Evolutionary conservation across 2,329 filamentous ascomycete genomes (phyloP).

Genomic region (Colletotrichum aenigma): DNA sequence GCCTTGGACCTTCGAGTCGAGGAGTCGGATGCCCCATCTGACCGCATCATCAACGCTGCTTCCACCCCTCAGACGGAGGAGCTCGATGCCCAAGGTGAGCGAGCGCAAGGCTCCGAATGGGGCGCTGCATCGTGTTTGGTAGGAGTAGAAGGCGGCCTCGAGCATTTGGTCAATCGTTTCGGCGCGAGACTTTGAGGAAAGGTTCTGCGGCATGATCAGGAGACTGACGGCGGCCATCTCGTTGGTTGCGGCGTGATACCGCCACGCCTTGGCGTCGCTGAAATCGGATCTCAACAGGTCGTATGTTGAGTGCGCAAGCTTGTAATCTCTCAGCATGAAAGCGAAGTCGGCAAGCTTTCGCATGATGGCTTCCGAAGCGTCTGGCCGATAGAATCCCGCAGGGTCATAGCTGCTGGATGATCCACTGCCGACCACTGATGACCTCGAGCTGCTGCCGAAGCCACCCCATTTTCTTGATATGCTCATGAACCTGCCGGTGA

Average conservation of each 20-base stretch:
- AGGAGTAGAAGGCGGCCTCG: constrained; percentile 90
- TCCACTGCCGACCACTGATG: constrained; percentile 58
- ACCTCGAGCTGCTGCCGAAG: constrained; percentile 73
- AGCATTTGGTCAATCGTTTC: constrained; percentile 88
- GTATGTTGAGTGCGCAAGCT: constrained; percentile 88
- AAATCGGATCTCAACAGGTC: constrained; percentile 90
- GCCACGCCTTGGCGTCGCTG: constrained; percentile 95
- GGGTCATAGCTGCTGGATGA: constrained; percentile 72
- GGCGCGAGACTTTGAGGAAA: constrained; percentile 75
- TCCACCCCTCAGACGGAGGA: constrained; percentile 80
- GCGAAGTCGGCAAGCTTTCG: constrained; percentile 93
- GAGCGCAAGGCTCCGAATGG: constrained; percentile 83
- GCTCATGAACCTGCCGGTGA: constrained; percentile 93
- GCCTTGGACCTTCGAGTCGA: constrained; percentile 80
- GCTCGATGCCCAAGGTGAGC: constrained; percentile 77
- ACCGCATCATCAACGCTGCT: constrained; percentile 85
- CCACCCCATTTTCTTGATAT: constrained; percentile 88
- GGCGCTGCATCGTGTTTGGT: constrained; percentile 81
- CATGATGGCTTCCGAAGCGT: constrained; percentile 87
- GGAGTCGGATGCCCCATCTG: constrained; percentile 78
- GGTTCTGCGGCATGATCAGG: constrained; percentile 74
- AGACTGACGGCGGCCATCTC: constrained; percentile 93
- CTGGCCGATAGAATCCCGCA: constrained; percentile 81
- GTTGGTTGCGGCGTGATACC: constrained; percentile 88
- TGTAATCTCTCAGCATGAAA: constrained; percentile 97